Evolutionary conservation across 345 rosid genomes (phyloP).

Genomic region (Eucalyptus regnans): DNA sequence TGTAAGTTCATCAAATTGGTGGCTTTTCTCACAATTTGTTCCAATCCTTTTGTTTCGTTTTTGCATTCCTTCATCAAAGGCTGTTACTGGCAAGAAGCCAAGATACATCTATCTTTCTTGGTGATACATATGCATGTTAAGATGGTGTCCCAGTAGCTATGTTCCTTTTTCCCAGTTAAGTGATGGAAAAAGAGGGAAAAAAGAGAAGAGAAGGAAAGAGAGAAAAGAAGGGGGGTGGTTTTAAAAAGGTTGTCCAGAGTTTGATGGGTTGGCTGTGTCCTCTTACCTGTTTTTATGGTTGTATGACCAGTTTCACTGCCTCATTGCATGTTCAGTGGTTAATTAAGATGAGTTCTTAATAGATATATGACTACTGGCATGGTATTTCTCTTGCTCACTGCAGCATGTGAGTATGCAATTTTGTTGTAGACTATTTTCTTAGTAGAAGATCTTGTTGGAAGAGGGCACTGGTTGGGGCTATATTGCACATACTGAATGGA

Average conservation of each 20-base stretch:
- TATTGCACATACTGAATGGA: neutral
- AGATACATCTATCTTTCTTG: neutral
- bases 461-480: neutral
- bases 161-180: neutral
- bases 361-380: neutral
- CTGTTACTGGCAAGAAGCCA: neutral
- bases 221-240: too few relatives aligned
- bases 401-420: neutral
- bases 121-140: neutral
- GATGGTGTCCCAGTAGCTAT: neutral
- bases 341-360: neutral
- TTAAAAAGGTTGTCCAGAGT: neutral
- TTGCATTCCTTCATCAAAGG: neutral
- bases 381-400: neutral
- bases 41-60: neutral
- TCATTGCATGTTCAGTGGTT: neutral
- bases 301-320: neutral
- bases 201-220: too few relatives aligned
- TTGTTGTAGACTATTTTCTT: neutral
- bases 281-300: neutral
- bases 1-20: slow-evolving; percentile 31
- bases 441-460: neutral
- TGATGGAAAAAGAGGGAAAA: neutral
- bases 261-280: neutral
- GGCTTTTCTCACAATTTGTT: neutral